These are phyloP conservation scores for Emmonsiellopsis sp. DNA, from an alignment of 2,329 filamentous ascomycete genomes.

Conservation along the genomic window DNA sequence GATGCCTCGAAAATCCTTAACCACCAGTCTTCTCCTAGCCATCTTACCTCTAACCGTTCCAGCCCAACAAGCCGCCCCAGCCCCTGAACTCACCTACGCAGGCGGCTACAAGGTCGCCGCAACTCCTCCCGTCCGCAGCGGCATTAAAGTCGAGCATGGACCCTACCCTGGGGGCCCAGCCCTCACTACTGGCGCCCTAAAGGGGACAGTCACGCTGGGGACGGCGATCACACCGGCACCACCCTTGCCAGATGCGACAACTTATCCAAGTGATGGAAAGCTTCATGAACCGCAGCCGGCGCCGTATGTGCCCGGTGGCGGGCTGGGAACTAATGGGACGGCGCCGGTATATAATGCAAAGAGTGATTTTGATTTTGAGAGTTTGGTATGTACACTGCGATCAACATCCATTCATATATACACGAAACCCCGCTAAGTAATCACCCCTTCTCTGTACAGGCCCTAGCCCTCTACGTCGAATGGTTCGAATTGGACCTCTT, in stretches of 20 bases:
- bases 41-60: not conserved
- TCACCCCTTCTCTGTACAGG: constrained; percentile 19
- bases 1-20: not conserved
- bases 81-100: constrained; percentile 7
- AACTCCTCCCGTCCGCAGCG: constrained; percentile 7
- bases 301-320: constrained; percentile 64
- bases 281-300: constrained; percentile 60
- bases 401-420: not conserved
- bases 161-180: constrained; percentile 58
- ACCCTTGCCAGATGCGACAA: constrained; percentile 52
- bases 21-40: not conserved
- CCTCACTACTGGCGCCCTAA: constrained; percentile 56
- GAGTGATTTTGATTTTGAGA: constrained; percentile 77
- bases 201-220: constrained; percentile 44
- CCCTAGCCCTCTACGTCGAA: constrained; percentile 69
- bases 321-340: constrained; percentile 68
- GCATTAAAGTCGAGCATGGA: constrained; percentile 43
- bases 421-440: not conserved
- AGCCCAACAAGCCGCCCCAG: not conserved
- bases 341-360: constrained; percentile 66
- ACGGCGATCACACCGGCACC: constrained; percentile 50
- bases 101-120: constrained; percentile 7
- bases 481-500: constrained; percentile 81
- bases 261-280: constrained; percentile 62
- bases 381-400: constrained; percentile 40